Conservation (phyloP, 2,329 filamentous ascomycete genomes). For the Arachnomyces sp. region DNA sequence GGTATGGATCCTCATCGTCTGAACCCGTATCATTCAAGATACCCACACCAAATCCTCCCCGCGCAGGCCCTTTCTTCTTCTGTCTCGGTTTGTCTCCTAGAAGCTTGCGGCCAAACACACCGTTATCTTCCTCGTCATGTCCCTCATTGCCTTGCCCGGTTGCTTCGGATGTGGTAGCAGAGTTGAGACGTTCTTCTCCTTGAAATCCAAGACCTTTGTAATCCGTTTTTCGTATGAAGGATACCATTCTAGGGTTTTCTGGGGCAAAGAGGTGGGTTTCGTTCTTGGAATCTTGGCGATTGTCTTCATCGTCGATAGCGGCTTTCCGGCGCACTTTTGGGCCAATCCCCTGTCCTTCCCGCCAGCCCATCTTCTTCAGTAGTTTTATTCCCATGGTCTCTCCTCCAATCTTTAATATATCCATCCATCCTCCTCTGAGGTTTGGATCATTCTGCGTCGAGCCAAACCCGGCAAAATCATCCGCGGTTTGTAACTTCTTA, state of each 20-base stretch:
- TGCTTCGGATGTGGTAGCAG: conserved; percentile 10
- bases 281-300: conserved; percentile 32
- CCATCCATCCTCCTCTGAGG: conserved; percentile 53
- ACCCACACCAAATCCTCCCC: conserved; percentile 73
- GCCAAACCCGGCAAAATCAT: conserved; percentile 68
- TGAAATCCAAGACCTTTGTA: conserved; percentile 40
- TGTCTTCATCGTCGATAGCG: conserved; percentile 51
- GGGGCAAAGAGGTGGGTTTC: conserved; percentile 73
- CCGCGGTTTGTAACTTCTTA: conserved; percentile 62
- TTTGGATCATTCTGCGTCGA: conserved; percentile 49
- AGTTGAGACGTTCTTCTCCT: conserved; percentile 29
- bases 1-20: conserved; percentile 90
- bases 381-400: conserved; percentile 83
- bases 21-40: conserved; percentile 88
- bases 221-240: conserved; percentile 38
- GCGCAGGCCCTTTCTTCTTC: conserved; percentile 47
- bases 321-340: conserved; percentile 72
- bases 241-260: conserved; percentile 61
- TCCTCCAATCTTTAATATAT: conserved; percentile 62
- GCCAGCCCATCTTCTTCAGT: conserved; percentile 90
- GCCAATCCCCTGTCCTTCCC: conserved; percentile 84
- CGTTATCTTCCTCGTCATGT: conserved; percentile 24
- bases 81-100: conserved; percentile 27
- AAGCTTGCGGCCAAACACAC: conserved; percentile 30
- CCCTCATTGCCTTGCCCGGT: conserved; percentile 21